These are phyloP conservation scores for Arabis alpina DNA, from an alignment of 345 rosid genomes.

Conservation along the genomic window DNA sequence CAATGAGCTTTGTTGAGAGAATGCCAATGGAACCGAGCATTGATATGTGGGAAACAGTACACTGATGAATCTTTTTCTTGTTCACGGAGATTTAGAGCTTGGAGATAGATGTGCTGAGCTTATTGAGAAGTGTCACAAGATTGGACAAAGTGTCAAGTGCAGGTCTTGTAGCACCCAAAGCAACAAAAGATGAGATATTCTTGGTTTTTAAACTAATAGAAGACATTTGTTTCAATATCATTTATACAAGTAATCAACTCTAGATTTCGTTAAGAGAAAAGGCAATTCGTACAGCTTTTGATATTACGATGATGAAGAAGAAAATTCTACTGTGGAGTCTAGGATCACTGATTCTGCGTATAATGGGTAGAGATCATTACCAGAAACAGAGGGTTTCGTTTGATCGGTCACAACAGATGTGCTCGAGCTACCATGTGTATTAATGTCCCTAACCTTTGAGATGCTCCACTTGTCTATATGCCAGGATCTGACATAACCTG, in stretches of 20 bases:
- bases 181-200: no score
- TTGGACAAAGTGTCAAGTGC: not conserved
- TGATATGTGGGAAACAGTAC: not conserved
- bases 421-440: constrained; percentile 19
- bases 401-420: constrained; percentile 20
- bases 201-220: no score
- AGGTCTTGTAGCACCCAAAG: constrained; percentile 16
- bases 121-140: constrained; percentile 6
- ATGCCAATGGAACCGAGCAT: constrained; percentile 44
- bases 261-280: no score
- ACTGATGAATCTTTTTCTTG: not conserved
- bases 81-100: not conserved
- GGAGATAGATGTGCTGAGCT: constrained; percentile 20
- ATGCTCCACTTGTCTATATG: constrained; percentile 33
- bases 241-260: no score
- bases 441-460: constrained; percentile 41
- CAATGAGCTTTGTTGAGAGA: constrained; percentile 59
- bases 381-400: constrained; percentile 23
- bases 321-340: not conserved
- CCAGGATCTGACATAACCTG: constrained; percentile 37
- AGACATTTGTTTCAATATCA: no score
- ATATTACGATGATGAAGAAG: not conserved
- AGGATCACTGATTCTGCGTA: constrained; percentile 5
- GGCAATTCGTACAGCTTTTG: not conserved
- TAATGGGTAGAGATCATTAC: constrained; percentile 28